Base-by-base conservation (phyloP, 805 yeast species). In the Metschnikowia gelsemii region DNA sequence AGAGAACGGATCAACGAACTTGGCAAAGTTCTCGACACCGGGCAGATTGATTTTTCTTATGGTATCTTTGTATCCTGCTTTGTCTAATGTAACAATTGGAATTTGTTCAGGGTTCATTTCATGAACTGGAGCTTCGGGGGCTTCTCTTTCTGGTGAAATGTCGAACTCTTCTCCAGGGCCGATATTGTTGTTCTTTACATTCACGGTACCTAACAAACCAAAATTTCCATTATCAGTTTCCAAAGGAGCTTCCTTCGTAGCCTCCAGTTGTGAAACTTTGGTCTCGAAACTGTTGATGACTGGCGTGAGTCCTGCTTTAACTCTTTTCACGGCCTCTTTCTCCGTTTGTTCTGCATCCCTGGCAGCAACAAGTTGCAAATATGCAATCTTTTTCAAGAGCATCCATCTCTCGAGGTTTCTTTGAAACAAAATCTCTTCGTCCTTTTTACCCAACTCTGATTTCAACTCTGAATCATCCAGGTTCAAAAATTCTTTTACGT, bases 1-100 rank as follows among this genome's bases (percentile, higher is more conserved):
- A 2, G 79, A 70, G 62, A 87, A 90, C 0, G 99, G 99, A 59
- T 89, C 97, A 46, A 93, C 74, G 43, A 80, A 82, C 47, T 56
- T 62, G 28, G 70, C 59, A 59, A 63, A 65, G 47, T 63, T 45
- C 36, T 59, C 52, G 32, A 61, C 38, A 43, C 64, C 56, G 36
- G 68, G 53, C 55, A 81, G 68, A 45, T 66, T 57, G 18, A 75
- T 44, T 3, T 61, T 46, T 11, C 62, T 55, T 26, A 80, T 54
- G 0, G 73, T 45, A 11, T 70, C 72, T 20, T 64, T 58, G 19
- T 74, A 63, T 2, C 72, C 77, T 2, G 56, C 57, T 27, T 73
- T 76, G 24, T 63, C 64, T 19, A 81, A 57, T 1, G 75, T 56
- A 3, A 75, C 65, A 20, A 73, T 67, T 7, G 55, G 54, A 21